Percentiles rank a stretch among this genome's conserved stretches.
Evolutionary conservation across 352 stramenopile genomes (phyloP).

Genomic region (Aphanomyces invadans): DNA sequence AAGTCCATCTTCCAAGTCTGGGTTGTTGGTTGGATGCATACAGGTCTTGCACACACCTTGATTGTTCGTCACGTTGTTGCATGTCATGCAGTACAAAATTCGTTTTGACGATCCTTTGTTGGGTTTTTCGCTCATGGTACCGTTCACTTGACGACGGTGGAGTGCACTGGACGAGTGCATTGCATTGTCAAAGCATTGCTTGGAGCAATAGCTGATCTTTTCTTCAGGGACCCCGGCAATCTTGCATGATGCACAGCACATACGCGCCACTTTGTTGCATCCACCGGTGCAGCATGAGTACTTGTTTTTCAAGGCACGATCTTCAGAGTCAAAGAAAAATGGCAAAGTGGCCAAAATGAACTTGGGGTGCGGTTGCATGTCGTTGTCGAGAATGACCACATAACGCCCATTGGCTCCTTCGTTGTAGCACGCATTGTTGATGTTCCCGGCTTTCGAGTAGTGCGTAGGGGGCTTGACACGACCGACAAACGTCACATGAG

Average conservation of each 20-base stretch:
- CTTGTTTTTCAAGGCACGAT: slow-evolving; percentile 70
- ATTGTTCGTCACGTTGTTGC: slow-evolving; percentile 61
- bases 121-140: slow-evolving; percentile 63
- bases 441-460: slow-evolving; percentile 84
- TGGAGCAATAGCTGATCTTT: slow-evolving; percentile 80
- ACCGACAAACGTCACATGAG: slow-evolving; percentile 67
- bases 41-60: slow-evolving; percentile 70
- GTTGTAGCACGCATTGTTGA: slow-evolving; percentile 87
- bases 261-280: slow-evolving; percentile 73
- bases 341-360: slow-evolving; percentile 70
- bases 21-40: slow-evolving; percentile 45
- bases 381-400: slow-evolving; percentile 68
- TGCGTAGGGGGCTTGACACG: slow-evolving; percentile 67
- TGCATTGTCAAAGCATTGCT: slow-evolving; percentile 79
- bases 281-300: slow-evolving; percentile 64
- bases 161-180: slow-evolving; percentile 69
- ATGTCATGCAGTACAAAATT: slow-evolving; percentile 67
- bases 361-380: slow-evolving; percentile 83
- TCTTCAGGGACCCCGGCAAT: slow-evolving; percentile 76
- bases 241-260: slow-evolving; percentile 81
- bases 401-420: slow-evolving; percentile 75
- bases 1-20: slow-evolving; percentile 34
- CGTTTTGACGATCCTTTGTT: slow-evolving; percentile 40
- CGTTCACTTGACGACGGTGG: slow-evolving; percentile 76
- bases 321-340: slow-evolving; percentile 84